Base-by-base conservation (phyloP, 2,329 filamentous ascomycete genomes). In the Tolypocladium tundrense region DNA sequence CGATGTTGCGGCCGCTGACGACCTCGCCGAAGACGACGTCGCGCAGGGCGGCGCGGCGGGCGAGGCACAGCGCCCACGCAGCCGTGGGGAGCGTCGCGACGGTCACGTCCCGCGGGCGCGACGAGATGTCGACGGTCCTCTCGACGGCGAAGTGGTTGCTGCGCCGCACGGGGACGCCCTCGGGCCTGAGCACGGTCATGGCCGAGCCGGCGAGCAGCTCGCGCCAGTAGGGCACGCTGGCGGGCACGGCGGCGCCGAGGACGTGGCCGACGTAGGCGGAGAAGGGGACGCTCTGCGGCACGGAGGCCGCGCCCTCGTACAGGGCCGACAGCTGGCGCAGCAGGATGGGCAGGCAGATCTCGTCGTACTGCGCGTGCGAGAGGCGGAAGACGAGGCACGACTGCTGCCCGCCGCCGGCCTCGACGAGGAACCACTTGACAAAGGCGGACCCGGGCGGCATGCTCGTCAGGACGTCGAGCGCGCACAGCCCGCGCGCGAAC, bases 321-420 rank as follows among this genome's bases (percentile, higher is more conserved):
- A 86, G 73, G 0, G 77, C 75, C 3, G 80, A 81, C 45, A 88
- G 78, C 64, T 87, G 83, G 21, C 76, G 76, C 58, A 88, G 78
- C 24, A 88, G 77, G n/a, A 78, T 72, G 0, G 84, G 81, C 10
- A 88, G 76, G 62, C 82, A 88, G 27, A 88, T 84, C 61, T 86
- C 86, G 62, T 88, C 86, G 65, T 88, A 88, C 63, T 88, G 85
- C 0, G 85, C 82, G 67, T 88, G 86, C 0, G 85, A 88, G 57
- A 88, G 79, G 58, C 85, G 80, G 67, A 87, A 78, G 59, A 81
- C 72, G 16, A 88, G 79, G 53, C 72, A 76, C 40, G 71, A 74
- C 37, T 67, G 48, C 48, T 14, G 62, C 39, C 63, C 65, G 42
- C 66, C 54, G 59, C 60, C 60, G 21, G 65, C 65, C 58, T 74